Evolutionary conservation across 2,329 filamentous ascomycete genomes (phyloP).

Genomic region (Metarhizium rileyi): DNA sequence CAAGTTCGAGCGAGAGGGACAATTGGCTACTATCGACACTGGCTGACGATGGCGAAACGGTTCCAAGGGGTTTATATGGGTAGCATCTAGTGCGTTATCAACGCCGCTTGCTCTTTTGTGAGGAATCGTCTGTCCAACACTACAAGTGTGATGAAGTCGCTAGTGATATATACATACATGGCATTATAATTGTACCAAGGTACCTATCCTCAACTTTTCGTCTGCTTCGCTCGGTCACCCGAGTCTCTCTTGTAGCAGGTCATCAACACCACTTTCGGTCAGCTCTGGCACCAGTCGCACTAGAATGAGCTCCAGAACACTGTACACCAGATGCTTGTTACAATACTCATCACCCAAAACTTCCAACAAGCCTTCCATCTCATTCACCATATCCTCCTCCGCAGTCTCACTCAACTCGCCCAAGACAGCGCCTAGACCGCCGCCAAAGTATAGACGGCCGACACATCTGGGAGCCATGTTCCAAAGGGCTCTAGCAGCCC

Average conservation of each 20-base stretch:
- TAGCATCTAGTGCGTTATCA: not conserved
- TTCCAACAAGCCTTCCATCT: constrained; percentile 59
- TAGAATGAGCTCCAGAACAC: constrained; percentile 72
- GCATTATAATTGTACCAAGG: not conserved
- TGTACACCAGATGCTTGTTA: constrained; percentile 86
- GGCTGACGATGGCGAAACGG: not conserved
- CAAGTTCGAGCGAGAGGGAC: not conserved
- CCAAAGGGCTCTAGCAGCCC: constrained; percentile 53
- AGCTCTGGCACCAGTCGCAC: constrained; percentile 78
- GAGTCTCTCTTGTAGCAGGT: constrained; percentile 66
- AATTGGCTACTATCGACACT: not conserved
- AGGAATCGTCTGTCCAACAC: not conserved
- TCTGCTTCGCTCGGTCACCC: constrained; percentile 10
- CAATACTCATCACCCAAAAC: constrained; percentile 75
- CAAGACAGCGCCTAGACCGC: constrained; percentile 20
- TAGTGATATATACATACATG: too few relatives aligned
- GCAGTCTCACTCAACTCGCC: constrained; percentile 19
- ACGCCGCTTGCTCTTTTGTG: not conserved
- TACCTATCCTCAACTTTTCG: not conserved
- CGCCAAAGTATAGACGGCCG: constrained; percentile 41
- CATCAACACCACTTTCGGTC: constrained; percentile 57
- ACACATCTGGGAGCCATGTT: constrained; percentile 36
- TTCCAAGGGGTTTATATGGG: not conserved
- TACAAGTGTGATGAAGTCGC: too few relatives aligned
- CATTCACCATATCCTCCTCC: constrained; percentile 34